Base-by-base conservation (phyloP, 177 flowering plant species). In the Tripterygium wilfordii region DNA sequence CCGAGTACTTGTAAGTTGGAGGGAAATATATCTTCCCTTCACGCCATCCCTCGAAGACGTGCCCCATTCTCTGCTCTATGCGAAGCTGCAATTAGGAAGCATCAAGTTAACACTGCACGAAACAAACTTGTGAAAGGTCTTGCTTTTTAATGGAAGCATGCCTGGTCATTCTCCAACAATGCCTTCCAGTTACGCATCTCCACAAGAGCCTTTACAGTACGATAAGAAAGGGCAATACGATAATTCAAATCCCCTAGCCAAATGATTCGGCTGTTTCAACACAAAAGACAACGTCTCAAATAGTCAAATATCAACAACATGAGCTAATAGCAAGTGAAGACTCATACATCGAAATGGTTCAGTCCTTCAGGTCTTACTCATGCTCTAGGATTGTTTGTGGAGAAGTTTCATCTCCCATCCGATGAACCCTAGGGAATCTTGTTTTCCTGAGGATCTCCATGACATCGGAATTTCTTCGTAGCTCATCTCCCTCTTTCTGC, bases 191-290 rank as follows among this genome's bases (percentile, higher is more conserved):
- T 79, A 27, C 70, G 84, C 98, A 91, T 91, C 67, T 88, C 95
- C 16, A 91, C 96, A 36, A 91, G 90, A 42, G 95, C 88, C 65
- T 91, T 91, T 20, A 91, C 95, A 61, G 73, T 64, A 9, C 87
- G 90, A 67, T 91, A 88, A 13, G 95, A 82, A n/a, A 88, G 77
- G 7, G 96, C 88, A 36, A 91, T 88, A 31, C 96, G 77, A 47
- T 91, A 91, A 62, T 91, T 91, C 63, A 91, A 74, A 57, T 91
- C 98, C 36, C 98, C 98, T 23, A 91, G 89, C 98, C 98, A 91
- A 47, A 91, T 79, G 16, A 91, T 62, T 57, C 95, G 90, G 64
- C 98, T 91, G 54, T 35, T 65, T 18, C 35, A 42, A 48, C n/a
- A 66, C 17, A 42, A 42, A n/a, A n/a, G n/a, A n/a, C n/a, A n/a